Evolutionary conservation across 352 stramenopile species (phyloP).

Genomic region (Globisporangium nunn): DNA sequence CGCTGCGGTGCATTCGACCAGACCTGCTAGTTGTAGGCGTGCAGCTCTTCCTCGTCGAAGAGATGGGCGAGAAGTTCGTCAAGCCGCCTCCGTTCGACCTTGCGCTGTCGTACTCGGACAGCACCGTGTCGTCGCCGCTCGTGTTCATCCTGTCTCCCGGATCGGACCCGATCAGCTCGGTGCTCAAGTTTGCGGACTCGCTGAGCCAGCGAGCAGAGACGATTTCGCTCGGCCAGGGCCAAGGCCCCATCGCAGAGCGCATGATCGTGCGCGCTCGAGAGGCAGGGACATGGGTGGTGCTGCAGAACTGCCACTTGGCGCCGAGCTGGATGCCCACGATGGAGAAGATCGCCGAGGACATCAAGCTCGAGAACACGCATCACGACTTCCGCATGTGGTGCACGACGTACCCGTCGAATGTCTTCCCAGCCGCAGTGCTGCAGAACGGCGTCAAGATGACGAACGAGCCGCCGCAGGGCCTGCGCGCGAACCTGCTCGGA

Average conservation of each 20-base stretch:
- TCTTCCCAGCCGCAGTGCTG: constrained; percentile 91
- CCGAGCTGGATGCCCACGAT: constrained; percentile 92
- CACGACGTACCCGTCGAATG: constrained; percentile 91
- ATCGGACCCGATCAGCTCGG: constrained; percentile 87
- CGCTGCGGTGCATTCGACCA: constrained; percentile 75
- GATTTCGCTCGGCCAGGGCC: constrained; percentile 90
- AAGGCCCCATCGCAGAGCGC: constrained; percentile 86
- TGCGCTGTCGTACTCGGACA: constrained; percentile 83
- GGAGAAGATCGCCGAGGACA: constrained; percentile 88
- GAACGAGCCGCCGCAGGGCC: constrained; percentile 89
- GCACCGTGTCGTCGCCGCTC: constrained; percentile 75
- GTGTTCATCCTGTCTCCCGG: constrained; percentile 92
- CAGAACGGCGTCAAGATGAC: constrained; percentile 98
- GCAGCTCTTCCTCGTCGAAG: constrained; percentile 85
- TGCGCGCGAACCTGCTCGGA: constrained; percentile 88
- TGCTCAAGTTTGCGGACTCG: constrained; percentile 86
- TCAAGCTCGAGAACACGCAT: constrained; percentile 79
- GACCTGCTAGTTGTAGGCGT: constrained; percentile 86
- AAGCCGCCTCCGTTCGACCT: constrained; percentile 89
- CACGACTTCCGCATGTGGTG: constrained; percentile 90
- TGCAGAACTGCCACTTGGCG: constrained; percentile 89
- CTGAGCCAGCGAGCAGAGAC: constrained; percentile 72
- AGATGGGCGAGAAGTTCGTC: constrained; percentile 90
- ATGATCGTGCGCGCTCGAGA: constrained; percentile 83
- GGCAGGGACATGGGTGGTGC: constrained; percentile 86